These are phyloP conservation scores for Colletotrichum kahawae DNA, from an alignment of 2,329 filamentous ascomycete species.

Conservation along the genomic window DNA sequence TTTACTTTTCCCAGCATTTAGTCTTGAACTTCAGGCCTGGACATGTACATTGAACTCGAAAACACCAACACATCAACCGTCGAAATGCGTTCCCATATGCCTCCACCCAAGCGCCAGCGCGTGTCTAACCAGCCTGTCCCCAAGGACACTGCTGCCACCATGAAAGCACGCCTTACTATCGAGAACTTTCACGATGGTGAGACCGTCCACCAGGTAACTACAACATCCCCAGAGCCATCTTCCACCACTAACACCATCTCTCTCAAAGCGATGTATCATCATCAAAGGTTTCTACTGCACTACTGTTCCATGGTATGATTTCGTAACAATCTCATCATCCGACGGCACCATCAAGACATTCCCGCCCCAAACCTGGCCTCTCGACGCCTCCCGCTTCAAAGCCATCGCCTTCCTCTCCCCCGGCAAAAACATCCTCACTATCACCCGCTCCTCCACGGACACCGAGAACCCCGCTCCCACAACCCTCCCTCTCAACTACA, in stretches of 20 bases:
- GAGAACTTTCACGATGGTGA: neutral
- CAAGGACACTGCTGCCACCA: neutral
- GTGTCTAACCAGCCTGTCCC: neutral
- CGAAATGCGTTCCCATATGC: neutral
- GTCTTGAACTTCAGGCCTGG: fast-evolving
- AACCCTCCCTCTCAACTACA: conserved; percentile 46
- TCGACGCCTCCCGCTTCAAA: neutral
- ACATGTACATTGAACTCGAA: neutral
- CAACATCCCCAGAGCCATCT: too few relatives aligned
- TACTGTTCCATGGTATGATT: neutral
- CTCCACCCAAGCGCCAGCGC: neutral
- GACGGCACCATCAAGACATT: neutral
- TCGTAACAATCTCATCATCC: neutral
- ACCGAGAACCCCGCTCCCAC: neutral
- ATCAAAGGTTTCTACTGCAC: neutral
- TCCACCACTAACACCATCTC: neutral
- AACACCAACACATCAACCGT: neutral
- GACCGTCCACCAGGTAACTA: conserved; percentile 1
- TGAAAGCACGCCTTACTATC: neutral
- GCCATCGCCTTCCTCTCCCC: conserved; percentile 5
- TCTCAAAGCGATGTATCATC: conserved; percentile 4
- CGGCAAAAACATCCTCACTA: neutral
- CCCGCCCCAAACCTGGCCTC: conserved; percentile 5
- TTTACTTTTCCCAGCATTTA: fast-evolving
- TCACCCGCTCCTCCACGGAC: neutral